Conservation (phyloP, 768 basidiomycete genomes). For the Amanita thiersii region DNA sequence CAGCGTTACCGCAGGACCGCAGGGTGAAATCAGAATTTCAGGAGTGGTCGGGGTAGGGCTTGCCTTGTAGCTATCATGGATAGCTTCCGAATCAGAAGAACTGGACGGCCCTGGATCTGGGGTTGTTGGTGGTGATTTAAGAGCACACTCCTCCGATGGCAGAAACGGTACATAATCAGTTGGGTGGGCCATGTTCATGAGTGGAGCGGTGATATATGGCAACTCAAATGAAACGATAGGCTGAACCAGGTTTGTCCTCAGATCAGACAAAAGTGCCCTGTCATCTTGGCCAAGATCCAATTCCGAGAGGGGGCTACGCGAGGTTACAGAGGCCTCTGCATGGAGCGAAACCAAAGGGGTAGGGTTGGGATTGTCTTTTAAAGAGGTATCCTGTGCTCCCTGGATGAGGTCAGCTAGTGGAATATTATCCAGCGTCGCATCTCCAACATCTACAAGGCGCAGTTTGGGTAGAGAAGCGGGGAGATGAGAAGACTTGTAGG, state of each 20-base stretch:
- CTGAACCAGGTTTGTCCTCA: slow-evolving; percentile 1
- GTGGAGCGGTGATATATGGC: neutral
- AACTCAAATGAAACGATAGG: neutral
- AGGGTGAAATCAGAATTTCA: neutral
- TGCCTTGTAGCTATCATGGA: too few relatives aligned
- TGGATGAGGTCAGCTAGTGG: slow-evolving; percentile 22
- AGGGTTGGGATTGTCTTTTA: slow-evolving; percentile 27
- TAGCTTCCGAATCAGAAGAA: too few relatives aligned
- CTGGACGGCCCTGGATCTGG: too few relatives aligned
- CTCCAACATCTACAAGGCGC: slow-evolving; percentile 43
- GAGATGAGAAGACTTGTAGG: slow-evolving; percentile 17
- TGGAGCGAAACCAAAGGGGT: slow-evolving; percentile 28
- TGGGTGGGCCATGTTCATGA: too few relatives aligned
- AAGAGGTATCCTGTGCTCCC: slow-evolving; percentile 22
- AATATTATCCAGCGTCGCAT: slow-evolving; percentile 33
- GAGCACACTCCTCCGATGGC: too few relatives aligned
- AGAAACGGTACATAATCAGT: too few relatives aligned
- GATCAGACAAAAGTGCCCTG: slow-evolving; percentile 25
- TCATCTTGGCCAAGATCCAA: slow-evolving; percentile 22
- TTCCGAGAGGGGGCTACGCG: slow-evolving; percentile 30
- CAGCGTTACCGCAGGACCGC: neutral
- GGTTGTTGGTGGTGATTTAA: too few relatives aligned
- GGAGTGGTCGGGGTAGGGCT: neutral
- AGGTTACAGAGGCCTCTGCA: slow-evolving; percentile 19
- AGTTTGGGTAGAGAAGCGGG: slow-evolving; percentile 24